Conservation (phyloP, 192 early-diverging fungal genomes). For the Kappamyces sp. region DNA sequence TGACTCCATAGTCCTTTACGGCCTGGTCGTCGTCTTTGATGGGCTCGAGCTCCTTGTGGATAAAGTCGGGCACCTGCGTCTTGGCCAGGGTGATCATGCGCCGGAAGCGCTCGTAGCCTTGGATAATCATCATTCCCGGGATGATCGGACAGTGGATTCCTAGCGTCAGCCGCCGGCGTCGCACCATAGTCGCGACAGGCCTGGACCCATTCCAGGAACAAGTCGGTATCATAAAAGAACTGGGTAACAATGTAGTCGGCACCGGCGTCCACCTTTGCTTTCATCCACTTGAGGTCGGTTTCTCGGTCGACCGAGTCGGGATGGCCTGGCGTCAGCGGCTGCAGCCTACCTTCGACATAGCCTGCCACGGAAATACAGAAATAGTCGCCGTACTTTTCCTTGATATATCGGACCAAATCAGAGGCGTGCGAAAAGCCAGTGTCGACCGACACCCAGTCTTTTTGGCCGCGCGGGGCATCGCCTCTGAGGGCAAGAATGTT, state of each 20-base stretch:
- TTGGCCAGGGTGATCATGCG: slow-evolving; percentile 84
- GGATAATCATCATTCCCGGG: slow-evolving; percentile 96
- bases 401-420: slow-evolving; percentile 89
- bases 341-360: not conserved
- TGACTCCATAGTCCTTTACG: slow-evolving; percentile 90
- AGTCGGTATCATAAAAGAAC: slow-evolving; percentile 88
- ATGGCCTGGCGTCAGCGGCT: slow-evolving; percentile 60
- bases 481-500: slow-evolving; percentile 96
- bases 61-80: slow-evolving; percentile 78
- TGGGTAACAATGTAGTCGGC: slow-evolving; percentile 93
- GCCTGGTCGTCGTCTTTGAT: slow-evolving; percentile 99
- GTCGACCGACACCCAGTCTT: slow-evolving; percentile 80
- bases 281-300: slow-evolving; percentile 72
- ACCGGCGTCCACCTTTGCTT: slow-evolving; percentile 85
- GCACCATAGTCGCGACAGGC: slow-evolving; percentile 69
- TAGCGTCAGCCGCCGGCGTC: too few species aligned
- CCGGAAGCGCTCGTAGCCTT: slow-evolving; percentile 87
- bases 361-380: slow-evolving; percentile 96
- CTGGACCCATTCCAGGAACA: slow-evolving; percentile 76
- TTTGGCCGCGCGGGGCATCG: slow-evolving; percentile 81
- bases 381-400: slow-evolving; percentile 82
- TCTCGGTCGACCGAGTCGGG: slow-evolving; percentile 66
- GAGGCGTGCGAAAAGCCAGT: slow-evolving; percentile 81
- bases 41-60: slow-evolving; percentile 80
- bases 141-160: slow-evolving; percentile 67